phyloP scores from a whole-genome alignment of 768 basidiomycete species.

The Tulasnella sp. region DNA sequence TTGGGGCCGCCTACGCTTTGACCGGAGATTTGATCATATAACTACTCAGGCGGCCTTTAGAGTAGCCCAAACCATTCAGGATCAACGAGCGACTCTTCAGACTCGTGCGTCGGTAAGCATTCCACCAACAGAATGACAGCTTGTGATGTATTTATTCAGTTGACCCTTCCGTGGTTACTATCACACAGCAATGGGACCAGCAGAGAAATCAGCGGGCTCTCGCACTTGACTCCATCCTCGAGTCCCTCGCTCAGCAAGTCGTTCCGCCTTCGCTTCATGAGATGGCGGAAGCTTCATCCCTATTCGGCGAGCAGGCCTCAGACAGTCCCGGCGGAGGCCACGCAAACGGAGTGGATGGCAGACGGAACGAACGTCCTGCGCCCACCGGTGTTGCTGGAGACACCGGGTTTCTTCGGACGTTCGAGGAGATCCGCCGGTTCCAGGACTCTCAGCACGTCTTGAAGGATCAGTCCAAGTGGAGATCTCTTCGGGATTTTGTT shows the following conservation, averaged over 20 bases:
- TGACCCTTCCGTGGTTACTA: slow-evolving; percentile 24
- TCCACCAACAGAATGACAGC: background rate
- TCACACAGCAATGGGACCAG: slow-evolving; percentile 70
- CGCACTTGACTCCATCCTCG: slow-evolving; percentile 69
- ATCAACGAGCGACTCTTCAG: slow-evolving; percentile 64
- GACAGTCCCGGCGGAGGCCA: slow-evolving; percentile 38
- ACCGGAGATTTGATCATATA: background rate
- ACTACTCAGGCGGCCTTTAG: slow-evolving; percentile 62
- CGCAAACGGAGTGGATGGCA: slow-evolving; percentile 38
- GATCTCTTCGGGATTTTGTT: slow-evolving; percentile 82
- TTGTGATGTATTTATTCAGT: background rate
- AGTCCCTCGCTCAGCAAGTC: slow-evolving; percentile 68
- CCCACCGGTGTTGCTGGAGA: slow-evolving; percentile 8
- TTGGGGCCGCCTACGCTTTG: background rate
- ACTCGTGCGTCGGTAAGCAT: slow-evolving; percentile 62
- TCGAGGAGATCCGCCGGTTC: slow-evolving; percentile 22
- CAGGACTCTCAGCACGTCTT: slow-evolving; percentile 26
- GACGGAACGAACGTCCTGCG: background rate
- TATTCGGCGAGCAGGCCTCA: slow-evolving; percentile 74
- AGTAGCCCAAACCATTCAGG: slow-evolving; percentile 74
- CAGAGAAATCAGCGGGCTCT: slow-evolving; percentile 62
- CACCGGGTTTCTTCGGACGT: slow-evolving; percentile 23
- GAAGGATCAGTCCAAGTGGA: slow-evolving; percentile 56
- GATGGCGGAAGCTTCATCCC: slow-evolving; percentile 64
- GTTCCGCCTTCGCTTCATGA: slow-evolving; percentile 81